Base-by-base conservation (phyloP, 1,139 yeast species). In the Ogataea hybrid region DNA sequence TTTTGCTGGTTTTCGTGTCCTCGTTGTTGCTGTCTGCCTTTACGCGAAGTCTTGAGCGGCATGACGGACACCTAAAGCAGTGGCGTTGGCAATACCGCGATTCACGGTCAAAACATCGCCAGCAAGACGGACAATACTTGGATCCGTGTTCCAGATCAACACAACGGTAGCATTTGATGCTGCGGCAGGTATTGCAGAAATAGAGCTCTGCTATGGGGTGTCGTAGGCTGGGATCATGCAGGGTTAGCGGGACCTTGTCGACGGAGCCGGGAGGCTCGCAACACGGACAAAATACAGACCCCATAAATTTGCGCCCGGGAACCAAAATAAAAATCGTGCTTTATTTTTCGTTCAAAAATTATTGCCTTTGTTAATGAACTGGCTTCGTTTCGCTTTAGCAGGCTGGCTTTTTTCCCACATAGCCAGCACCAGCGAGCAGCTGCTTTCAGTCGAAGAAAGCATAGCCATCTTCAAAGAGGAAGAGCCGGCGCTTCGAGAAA, bases 161-260 rank as follows among this genome's bases (percentile, higher is more conserved):
- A 32, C 65, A 61, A 7, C 45, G 39, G 6, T 35, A 33, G 30
- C 65, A 62, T 28, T 52, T 47, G 9, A 54, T 32, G 1, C 48
- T 39, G 11, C 40, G 30, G 32, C 66, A 62, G 6, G 33, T 38
- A 4, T 31, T 2, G 39, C 66, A 62, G 39, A 48, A 58, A 25
- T 37, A 47, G 12, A 59, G 43, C 3, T 42, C 41, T 3, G 37
- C 30, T 2, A 47, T 38, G 1, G 37, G 25, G 31, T 50, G 52
- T 11, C 23, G 41, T 1, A 52, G 36, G 12, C 42, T 20, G 2
- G 14, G 15, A 28, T 56, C 59, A 4, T 32, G 31, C 3, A 49
- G 25, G 6, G 54, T 48, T 29, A n/a, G 20, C 6, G 53, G 54
- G 6, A 22, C 11, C 15, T 32, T 23, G 12, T 27, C 16, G 9